Conservation (phyloP, 2,329 filamentous ascomycete species). For the Hysterium pulicare region DNA sequence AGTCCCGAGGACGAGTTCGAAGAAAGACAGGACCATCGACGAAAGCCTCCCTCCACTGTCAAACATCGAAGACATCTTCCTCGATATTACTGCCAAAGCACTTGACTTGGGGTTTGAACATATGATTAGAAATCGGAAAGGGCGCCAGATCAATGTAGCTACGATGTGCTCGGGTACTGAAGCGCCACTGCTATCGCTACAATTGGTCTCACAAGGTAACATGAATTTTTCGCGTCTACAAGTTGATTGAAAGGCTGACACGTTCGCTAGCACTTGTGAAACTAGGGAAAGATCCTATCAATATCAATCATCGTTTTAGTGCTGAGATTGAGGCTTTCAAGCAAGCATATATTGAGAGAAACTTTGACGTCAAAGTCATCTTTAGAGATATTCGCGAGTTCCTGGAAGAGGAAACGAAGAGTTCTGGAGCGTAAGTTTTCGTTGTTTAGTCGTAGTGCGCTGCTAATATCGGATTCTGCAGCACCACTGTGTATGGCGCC, state of each 20-base stretch:
- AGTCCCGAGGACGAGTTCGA: too few species aligned
- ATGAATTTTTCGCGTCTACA: too few species aligned
- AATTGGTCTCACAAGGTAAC: slow-evolving; percentile 48
- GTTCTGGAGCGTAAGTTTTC: slow-evolving; percentile 12
- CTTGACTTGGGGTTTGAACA: slow-evolving; percentile 28
- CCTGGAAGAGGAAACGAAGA: slow-evolving; percentile 48
- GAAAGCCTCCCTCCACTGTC: slow-evolving; percentile 44
- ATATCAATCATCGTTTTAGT: slow-evolving; percentile 42
- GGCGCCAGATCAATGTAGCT: slow-evolving; percentile 52
- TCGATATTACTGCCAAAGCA: slow-evolving; percentile 44
- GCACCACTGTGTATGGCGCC: slow-evolving; percentile 65
- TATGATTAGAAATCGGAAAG: slow-evolving; percentile 33
- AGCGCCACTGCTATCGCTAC: slow-evolving; percentile 64
- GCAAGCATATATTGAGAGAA: slow-evolving; percentile 48
- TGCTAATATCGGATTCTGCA: slow-evolving; percentile 23
- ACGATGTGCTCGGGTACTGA: slow-evolving; percentile 81
- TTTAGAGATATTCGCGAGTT: slow-evolving; percentile 47
- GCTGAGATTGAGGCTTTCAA: slow-evolving; percentile 47
- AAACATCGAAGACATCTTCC: slow-evolving; percentile 49
- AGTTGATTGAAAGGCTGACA: slow-evolving; percentile 18
- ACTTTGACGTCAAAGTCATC: slow-evolving; percentile 41
- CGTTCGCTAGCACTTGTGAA: slow-evolving; percentile 11
- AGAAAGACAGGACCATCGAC: slow-evolving; percentile 25
- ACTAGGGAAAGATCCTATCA: slow-evolving; percentile 10
- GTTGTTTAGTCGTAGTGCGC: background rate